Conservation (phyloP, 345 rosid species). For the Citrus maxima region DNA sequence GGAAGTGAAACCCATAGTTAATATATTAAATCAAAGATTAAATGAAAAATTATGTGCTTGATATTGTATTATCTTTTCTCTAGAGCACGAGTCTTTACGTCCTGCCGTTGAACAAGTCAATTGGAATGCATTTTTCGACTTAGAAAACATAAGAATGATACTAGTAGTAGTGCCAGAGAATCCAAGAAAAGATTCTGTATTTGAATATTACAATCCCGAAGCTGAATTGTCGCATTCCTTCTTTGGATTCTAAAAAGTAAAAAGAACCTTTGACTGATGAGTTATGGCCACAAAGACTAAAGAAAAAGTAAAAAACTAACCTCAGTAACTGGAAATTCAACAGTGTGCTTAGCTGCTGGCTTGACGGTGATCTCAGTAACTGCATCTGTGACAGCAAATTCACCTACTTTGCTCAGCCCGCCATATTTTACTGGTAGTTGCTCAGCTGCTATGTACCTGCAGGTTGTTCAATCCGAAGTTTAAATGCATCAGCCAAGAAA, state of each 20-base stretch:
- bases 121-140: too few species aligned
- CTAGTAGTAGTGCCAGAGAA: background rate
- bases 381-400: conserved; percentile 44
- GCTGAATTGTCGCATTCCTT: background rate
- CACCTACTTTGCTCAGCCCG: conserved; percentile 53
- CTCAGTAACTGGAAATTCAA: conserved; percentile 81
- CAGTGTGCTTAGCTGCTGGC: conserved; percentile 56
- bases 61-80: background rate
- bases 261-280: background rate
- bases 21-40: background rate
- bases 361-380: conserved; percentile 56
- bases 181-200: background rate
- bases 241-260: conserved; percentile 1
- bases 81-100: background rate
- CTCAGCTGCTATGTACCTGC: conserved; percentile 64
- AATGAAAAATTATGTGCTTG: background rate
- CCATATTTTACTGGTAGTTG: conserved; percentile 64
- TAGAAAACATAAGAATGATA: background rate
- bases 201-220: background rate
- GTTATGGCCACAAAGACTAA: background rate
- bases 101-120: background rate
- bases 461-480: background rate
- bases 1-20: background rate
- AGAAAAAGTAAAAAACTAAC: conserved; percentile 16
- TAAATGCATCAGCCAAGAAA: background rate